Conservation (phyloP, 2,329 filamentous ascomycete genomes). For the Shiraia sp. region DNA sequence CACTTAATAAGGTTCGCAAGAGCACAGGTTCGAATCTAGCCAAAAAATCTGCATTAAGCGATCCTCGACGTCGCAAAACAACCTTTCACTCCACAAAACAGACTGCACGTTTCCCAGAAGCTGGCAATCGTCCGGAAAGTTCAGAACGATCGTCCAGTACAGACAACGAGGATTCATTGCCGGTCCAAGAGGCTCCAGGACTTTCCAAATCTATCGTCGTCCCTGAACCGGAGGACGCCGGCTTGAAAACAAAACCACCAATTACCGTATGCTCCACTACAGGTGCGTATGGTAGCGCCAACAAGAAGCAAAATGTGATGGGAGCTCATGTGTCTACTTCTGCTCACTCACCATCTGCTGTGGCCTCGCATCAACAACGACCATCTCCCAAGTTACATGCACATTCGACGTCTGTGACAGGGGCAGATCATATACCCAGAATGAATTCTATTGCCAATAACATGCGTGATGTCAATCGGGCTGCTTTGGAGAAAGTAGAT, state of each 20-base stretch:
- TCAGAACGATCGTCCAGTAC: not conserved
- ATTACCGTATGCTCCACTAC: not conserved
- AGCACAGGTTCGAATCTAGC: not conserved
- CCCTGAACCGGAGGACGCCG: too few relatives aligned
- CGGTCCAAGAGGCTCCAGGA: not conserved
- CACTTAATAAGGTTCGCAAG: not conserved
- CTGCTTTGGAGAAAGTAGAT: not conserved
- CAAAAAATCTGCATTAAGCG: conserved; percentile 1
- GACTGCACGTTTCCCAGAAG: not conserved
- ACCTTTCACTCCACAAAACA: not conserved
- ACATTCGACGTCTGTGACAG: too few relatives aligned
- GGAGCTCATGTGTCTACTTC: conserved; percentile 2
- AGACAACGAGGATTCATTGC: not conserved
- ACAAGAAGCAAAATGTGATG: not conserved
- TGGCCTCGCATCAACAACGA: too few relatives aligned
- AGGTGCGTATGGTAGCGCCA: not conserved
- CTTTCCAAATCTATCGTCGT: too few relatives aligned
- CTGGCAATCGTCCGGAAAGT: not conserved
- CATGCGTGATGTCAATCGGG: too few relatives aligned
- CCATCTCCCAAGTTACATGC: too few relatives aligned
- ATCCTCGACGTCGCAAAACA: not conserved
- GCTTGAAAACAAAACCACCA: too few relatives aligned
- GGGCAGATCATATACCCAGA: too few relatives aligned
- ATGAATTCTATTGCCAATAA: too few relatives aligned
- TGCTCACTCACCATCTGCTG: too few relatives aligned